Evolutionary conservation across 1,284 basidiomycete genomes (phyloP).

Genomic region (Moesziomyces parantarcticus): DNA sequence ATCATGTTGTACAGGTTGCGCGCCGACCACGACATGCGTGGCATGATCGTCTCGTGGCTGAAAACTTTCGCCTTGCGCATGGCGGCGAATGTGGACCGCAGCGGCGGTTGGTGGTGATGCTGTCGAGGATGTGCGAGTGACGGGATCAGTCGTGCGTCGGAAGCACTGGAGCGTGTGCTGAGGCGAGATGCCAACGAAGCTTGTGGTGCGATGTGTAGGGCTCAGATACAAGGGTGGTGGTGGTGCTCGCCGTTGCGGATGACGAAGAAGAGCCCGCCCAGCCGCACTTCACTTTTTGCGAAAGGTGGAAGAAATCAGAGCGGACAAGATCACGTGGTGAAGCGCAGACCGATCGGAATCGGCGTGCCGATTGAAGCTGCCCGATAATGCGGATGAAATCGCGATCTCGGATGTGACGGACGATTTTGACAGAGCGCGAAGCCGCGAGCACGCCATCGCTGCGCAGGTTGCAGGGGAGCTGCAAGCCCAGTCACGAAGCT

Average conservation of each 20-base stretch:
- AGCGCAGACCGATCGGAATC: background rate
- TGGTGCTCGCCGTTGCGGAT: background rate
- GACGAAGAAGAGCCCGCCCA: background rate
- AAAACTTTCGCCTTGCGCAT: slow-evolving; percentile 64
- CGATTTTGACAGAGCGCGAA: background rate
- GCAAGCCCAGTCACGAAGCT: slow-evolving; percentile 4
- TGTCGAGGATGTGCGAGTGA: background rate
- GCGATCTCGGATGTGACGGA: slow-evolving; percentile 27
- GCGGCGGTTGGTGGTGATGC: background rate
- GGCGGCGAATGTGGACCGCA: slow-evolving; percentile 1
- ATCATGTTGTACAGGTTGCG: slow-evolving; percentile 81
- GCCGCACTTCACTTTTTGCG: slow-evolving; percentile 18
- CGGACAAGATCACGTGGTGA: slow-evolving; percentile 29
- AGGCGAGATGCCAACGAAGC: no score
- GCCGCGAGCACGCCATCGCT: slow-evolving; percentile 42
- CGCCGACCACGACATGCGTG: slow-evolving; percentile 74
- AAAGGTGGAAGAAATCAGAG: slow-evolving; percentile 24
- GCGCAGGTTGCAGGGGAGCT: slow-evolving; percentile 16
- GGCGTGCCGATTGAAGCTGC: background rate
- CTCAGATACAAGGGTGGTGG: background rate
- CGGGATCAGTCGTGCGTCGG: background rate
- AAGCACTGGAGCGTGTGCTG: no score
- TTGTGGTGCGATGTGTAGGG: background rate
- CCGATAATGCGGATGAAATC: background rate
- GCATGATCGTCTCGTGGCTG: slow-evolving; percentile 59